phyloP scores from a whole-genome alignment of 2,329 filamentous ascomycete genomes.

The Beauveria australis region DNA sequence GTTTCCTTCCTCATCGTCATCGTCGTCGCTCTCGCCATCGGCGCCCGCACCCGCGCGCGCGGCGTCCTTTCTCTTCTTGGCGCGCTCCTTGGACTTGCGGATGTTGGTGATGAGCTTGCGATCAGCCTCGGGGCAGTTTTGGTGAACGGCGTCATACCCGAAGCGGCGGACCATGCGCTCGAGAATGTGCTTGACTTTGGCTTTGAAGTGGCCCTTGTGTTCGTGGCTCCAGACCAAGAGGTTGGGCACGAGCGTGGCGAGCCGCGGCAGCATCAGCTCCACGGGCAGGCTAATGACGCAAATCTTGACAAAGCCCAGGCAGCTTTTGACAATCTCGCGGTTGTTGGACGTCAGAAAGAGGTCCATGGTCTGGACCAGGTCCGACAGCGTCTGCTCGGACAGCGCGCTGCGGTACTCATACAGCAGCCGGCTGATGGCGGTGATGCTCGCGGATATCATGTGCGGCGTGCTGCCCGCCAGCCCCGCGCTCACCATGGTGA shows the following conservation, averaged over 20 bases:
- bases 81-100: conserved; percentile 85
- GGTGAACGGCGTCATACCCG: conserved; percentile 72
- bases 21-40: conserved; percentile 48
- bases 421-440: conserved; percentile 82
- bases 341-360: conserved; percentile 95
- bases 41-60: conserved; percentile 44
- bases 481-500: conserved; percentile 97
- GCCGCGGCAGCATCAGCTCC: conserved; percentile 67
- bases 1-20: conserved; percentile 43
- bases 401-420: conserved; percentile 79
- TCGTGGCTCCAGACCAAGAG: conserved; percentile 95
- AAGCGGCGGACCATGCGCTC: conserved; percentile 91
- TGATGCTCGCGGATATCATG: conserved; percentile 97
- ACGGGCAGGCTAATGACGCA: conserved; percentile 79
- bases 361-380: conserved; percentile 90
- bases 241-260: conserved; percentile 74
- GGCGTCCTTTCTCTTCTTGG: conserved; percentile 79
- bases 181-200: conserved; percentile 96
- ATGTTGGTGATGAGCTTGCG: conserved; percentile 90
- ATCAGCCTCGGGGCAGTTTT: conserved; percentile 75
- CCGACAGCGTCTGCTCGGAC: conserved; percentile 60
- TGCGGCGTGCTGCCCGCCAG: conserved; percentile 87
- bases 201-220: conserved; percentile 94
- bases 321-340: conserved; percentile 89
- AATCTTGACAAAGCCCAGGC: conserved; percentile 94